Evolutionary conservation across 192 early-diverging fungal genomes (phyloP).

Genomic region (Diversispora epigaea): DNA sequence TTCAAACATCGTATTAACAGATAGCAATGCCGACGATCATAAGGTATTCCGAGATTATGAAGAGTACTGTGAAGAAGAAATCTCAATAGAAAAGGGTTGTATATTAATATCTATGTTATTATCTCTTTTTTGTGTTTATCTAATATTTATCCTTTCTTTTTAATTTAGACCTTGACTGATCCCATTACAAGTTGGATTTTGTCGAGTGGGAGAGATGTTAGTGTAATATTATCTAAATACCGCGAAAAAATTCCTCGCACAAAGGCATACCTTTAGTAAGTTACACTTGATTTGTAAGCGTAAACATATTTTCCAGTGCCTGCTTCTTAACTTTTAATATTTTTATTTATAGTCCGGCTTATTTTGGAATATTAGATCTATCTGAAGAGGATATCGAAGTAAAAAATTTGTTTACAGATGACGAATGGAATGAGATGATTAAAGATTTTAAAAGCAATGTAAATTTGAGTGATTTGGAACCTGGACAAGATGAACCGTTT

Average conservation of each 20-base stretch:
- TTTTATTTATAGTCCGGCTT: no score
- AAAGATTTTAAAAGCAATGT: constrained; percentile 23
- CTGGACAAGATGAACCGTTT: neutral
- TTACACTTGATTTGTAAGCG: constrained; percentile 2
- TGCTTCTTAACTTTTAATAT: neutral
- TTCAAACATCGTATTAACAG: constrained; percentile 20
- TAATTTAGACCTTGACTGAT: constrained; percentile 25
- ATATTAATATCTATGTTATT: constrained; percentile 27
- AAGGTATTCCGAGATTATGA: constrained; percentile 23
- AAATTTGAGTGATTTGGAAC: constrained; percentile 22
- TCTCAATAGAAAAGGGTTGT: constrained; percentile 28
- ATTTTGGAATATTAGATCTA: neutral
- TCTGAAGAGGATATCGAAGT: constrained; percentile 27
- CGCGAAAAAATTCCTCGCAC: neutral
- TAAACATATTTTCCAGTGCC: constrained; percentile 4
- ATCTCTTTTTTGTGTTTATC: constrained; percentile 21
- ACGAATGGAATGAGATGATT: constrained; percentile 28
- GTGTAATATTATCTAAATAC: neutral
- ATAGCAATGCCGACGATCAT: constrained; percentile 20
- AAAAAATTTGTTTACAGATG: constrained; percentile 28
- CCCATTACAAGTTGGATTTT: constrained; percentile 11
- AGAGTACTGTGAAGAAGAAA: constrained; percentile 29
- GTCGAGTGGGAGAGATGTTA: constrained; percentile 11
- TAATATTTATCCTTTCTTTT: constrained; percentile 28
- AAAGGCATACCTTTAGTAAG: constrained; percentile 22